Evolutionary conservation across 208 protist species (phyloP).

Genomic region (Acanthamoeba sp.): DNA sequence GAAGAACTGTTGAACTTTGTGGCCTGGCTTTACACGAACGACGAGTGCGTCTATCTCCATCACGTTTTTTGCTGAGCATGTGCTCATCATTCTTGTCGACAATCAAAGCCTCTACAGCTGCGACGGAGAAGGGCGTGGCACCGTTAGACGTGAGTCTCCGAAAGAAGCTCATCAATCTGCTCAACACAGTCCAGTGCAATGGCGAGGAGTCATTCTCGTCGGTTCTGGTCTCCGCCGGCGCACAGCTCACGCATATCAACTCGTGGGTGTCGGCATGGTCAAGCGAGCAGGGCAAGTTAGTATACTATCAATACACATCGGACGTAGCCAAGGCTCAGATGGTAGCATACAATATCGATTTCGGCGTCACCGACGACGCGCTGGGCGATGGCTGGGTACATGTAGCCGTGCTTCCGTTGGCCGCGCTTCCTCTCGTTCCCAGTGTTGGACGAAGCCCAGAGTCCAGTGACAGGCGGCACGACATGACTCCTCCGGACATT

Average conservation of each 20-base stretch:
- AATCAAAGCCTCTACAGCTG: background rate
- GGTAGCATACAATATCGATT: background rate
- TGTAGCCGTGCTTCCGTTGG: background rate
- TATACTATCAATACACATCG: background rate
- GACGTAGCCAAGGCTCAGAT: background rate
- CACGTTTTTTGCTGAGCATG: too few relatives aligned
- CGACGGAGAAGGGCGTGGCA: background rate
- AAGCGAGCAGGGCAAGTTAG: background rate
- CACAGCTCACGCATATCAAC: conserved; percentile 25
- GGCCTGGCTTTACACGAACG: conserved; percentile 44
- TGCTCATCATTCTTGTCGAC: background rate
- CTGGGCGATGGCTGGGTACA: background rate
- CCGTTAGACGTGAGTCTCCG: conserved; percentile 3
- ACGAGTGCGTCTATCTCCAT: background rate
- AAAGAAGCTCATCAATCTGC: conserved; percentile 51
- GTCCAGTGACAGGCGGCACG: too few relatives aligned
- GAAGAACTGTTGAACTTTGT: conserved; percentile 25
- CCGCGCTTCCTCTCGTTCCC: background rate
- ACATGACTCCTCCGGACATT: too few relatives aligned
- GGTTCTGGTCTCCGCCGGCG: background rate
- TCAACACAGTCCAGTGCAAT: conserved; percentile 20
- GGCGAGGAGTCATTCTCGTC: background rate
- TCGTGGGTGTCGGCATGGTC: background rate
- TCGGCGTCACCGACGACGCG: background rate
- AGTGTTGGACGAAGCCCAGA: too few relatives aligned